Base-by-base conservation (phyloP, 2,329 filamentous ascomycete genomes). In the Fusarium mundagurra region DNA sequence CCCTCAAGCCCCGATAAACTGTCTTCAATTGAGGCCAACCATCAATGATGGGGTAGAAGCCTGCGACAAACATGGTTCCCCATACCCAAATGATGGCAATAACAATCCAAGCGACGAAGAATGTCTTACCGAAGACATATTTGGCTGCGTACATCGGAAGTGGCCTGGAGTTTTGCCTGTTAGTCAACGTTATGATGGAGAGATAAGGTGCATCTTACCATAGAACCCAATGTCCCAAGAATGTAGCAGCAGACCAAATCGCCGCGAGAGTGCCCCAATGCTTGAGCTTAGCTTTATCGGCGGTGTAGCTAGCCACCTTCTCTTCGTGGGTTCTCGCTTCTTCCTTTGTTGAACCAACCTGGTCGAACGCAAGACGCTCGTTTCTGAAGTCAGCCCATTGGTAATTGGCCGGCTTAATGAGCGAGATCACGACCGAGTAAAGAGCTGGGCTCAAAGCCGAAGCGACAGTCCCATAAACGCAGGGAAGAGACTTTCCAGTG, bases 61-160 rank as follows among this genome's bases (percentile, higher is more conserved):
- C 85, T 0, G 84, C 84, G 20, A 88, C 77, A 0, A 89, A 77
- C 82, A 88, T 83, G 0, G 86, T 88, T 0, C 80, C 75, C 87
- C 87, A 89, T 7, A 88, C 82, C 87, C 87, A 89, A 36, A 89
- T 85, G 22, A 89, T 86, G 0, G 83, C 83, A 1, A 89, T 78
- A 1, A 86, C 81, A 3, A 89, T 77, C 87, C 87, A 89, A 0
- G 86, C 87, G 2, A 80, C 78, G 55, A 85, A 89, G 68, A 89
- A 89, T 39, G 77, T 78, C 62, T 85, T 84, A 4, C 81, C 80
- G 70, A 88, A 88, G 0, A 88, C 79, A 63, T 88, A 88, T 14
- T 84, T 82, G 1, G 86, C 83, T 0, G 83, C 87, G 71, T 89
- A 89, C 86, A 89, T 89, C 0, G 87, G 87, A 50, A 89, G 79